Base-by-base conservation (phyloP, 345 rosid species). In the Heritiera littoralis region DNA sequence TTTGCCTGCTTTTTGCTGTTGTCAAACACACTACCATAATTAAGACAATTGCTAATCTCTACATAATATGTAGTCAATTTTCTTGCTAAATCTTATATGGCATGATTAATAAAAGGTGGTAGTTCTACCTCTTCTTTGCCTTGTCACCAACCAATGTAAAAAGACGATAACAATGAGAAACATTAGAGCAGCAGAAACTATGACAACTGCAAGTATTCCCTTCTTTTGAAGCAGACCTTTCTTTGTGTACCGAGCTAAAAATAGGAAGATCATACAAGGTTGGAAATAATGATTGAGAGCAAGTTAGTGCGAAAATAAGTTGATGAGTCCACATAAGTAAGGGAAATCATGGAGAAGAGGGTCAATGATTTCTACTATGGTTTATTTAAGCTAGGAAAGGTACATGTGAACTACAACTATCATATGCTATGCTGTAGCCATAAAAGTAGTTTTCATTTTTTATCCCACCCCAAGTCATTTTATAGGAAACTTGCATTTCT, bases 41-140 rank as follows among this genome's bases (percentile, higher is more conserved):
- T 60, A 41, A 48, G 12, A 23, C 59, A 61, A 61, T 4, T 23
- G 48, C 64, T 23, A 48, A 6, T 15, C 46, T 52, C 64, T 52
- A 30, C 10, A 60, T 43, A 10, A 28, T 17, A 20, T 51, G 12
- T 28, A n/a, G 52, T 2, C 48, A 15, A 75, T 8, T 23, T 75
- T 13, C 41, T 6, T 41, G 38, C n/a, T 1, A 61, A 9, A 45
- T 23, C 5, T 61, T 28, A 61, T 2, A 0, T 18, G 12, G 35
- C 65, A 35, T 35, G 38, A 35, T 35, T 0, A 23, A 23, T 0
- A 23, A 23, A 23, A 23, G 0, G 28, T 35, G 38, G 38, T 35
- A 35, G n/a, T 48, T 3, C 15, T 81, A 89, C 89, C 84, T 72
- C 66, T 82, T 81, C 82, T 80, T 67, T 61, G 87, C 81, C 60